Conservation (phyloP, 2,329 filamentous ascomycete genomes). For the Diaporthe helianthi region DNA sequence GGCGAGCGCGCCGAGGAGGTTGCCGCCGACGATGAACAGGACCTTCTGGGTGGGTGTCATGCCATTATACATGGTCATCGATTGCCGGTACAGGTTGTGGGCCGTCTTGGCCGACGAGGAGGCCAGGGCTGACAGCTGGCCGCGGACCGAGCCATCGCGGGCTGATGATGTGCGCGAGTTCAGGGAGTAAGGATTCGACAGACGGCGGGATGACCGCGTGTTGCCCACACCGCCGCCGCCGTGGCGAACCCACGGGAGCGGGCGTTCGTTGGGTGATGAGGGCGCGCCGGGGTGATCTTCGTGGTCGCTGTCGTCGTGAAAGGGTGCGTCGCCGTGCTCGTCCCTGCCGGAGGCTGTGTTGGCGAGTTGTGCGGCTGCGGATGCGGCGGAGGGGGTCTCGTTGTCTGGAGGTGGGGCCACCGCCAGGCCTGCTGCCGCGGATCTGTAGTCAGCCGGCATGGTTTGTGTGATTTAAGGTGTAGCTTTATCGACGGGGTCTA, state of each 20-base stretch:
- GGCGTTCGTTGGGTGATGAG: not conserved
- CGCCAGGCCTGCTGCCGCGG: slow-evolving; percentile 57
- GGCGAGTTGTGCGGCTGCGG: slow-evolving; percentile 42
- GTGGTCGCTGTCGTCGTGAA: slow-evolving; percentile 36
- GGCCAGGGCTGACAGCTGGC: slow-evolving; percentile 41
- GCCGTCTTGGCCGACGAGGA: slow-evolving; percentile 51
- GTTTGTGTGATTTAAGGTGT: slow-evolving; percentile 30
- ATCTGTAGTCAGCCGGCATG: slow-evolving; percentile 61
- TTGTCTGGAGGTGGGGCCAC: slow-evolving; percentile 47
- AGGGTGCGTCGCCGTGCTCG: slow-evolving; percentile 35
- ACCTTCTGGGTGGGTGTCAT: slow-evolving; percentile 69
- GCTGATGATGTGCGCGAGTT: slow-evolving; percentile 29
- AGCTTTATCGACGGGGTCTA: slow-evolving; percentile 10
- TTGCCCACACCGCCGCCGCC: not conserved
- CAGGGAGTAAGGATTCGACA: slow-evolving; percentile 51
- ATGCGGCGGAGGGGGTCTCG: slow-evolving; percentile 40
- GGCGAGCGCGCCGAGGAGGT: slow-evolving; percentile 60
- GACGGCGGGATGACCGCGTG: slow-evolving; percentile 46
- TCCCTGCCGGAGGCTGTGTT: slow-evolving; percentile 9
- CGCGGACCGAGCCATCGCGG: slow-evolving; percentile 38
- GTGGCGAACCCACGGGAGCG: slow-evolving; percentile 46
- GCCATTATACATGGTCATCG: slow-evolving; percentile 58
- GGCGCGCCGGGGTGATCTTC: not conserved
- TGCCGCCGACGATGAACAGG: slow-evolving; percentile 57
- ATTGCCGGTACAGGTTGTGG: slow-evolving; percentile 52